Conservation (phyloP, 345 rosid genomes). For the Euclidium syriacum region DNA sequence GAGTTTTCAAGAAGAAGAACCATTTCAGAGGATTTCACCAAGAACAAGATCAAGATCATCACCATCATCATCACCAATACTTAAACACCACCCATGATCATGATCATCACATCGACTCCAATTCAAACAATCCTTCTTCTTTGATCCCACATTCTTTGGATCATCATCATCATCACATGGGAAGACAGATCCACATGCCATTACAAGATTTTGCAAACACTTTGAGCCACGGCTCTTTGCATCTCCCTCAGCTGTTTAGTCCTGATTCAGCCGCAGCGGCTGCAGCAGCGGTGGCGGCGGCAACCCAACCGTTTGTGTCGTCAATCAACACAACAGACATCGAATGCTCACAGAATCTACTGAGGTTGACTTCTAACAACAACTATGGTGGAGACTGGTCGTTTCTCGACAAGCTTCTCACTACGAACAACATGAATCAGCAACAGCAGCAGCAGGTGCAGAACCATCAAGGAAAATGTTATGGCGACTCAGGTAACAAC, state of each 20-base stretch:
- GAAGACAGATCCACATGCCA: slow-evolving; percentile 25
- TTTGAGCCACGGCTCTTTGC: slow-evolving; percentile 47
- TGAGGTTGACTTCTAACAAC: slow-evolving; percentile 57
- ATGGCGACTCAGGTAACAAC: slow-evolving; percentile 13
- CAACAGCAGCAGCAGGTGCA: slow-evolving; percentile 38
- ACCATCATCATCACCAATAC: slow-evolving; percentile 29
- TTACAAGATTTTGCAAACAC: slow-evolving; percentile 28
- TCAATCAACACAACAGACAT: slow-evolving; percentile 41
- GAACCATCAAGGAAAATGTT: slow-evolving; percentile 28
- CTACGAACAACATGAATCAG: slow-evolving; percentile 32
- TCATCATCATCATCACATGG: slow-evolving; percentile 27
- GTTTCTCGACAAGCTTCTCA: slow-evolving; percentile 78
- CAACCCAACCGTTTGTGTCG: slow-evolving; percentile 26
- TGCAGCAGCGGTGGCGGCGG: slow-evolving; percentile 32
- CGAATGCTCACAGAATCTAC: slow-evolving; percentile 62
- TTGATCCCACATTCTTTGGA: slow-evolving; percentile 17
- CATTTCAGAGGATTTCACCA: slow-evolving; percentile 51
- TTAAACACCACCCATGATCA: slow-evolving; percentile 23
- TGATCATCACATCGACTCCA: slow-evolving; percentile 26
- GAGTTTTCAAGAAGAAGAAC: slow-evolving; percentile 82
- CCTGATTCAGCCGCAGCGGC: slow-evolving; percentile 47
- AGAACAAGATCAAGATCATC: slow-evolving; percentile 42
- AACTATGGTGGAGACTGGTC: slow-evolving; percentile 72
- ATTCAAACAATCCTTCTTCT: slow-evolving; percentile 24
- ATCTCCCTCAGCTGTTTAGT: slow-evolving; percentile 79